Evolutionary conservation across 2,329 filamentous ascomycete genomes (phyloP).

Genomic region (Lasiodiplodia gonubiensis): DNA sequence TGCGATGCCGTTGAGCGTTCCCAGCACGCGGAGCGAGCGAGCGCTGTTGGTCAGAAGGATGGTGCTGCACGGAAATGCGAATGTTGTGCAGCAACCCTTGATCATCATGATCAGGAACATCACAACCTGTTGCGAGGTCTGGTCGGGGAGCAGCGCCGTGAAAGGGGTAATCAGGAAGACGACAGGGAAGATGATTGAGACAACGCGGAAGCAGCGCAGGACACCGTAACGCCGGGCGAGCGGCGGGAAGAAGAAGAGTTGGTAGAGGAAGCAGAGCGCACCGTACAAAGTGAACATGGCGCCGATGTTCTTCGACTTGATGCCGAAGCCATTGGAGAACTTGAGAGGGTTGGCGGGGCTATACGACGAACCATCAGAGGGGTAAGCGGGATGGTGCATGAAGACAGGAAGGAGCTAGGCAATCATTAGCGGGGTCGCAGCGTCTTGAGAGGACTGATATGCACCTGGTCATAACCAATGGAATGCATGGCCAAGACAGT

Average conservation of each 20-base stretch:
- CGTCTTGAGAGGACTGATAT: neutral
- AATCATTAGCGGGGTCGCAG: constrained; percentile 5
- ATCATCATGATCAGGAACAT: constrained; percentile 72
- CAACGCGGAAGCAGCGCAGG: constrained; percentile 72
- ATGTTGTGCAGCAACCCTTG: constrained; percentile 77
- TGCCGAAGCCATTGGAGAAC: constrained; percentile 82
- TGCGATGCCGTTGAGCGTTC: constrained; percentile 89
- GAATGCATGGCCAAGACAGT: constrained; percentile 81
- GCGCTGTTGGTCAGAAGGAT: constrained; percentile 92
- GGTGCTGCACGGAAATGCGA: constrained; percentile 87
- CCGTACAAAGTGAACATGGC: constrained; percentile 85
- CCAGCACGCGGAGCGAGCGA: constrained; percentile 74
- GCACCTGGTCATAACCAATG: constrained; percentile 78
- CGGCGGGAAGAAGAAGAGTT: constrained; percentile 84
- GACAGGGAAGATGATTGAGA: constrained; percentile 71
- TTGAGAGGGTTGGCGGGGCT: constrained; percentile 71
- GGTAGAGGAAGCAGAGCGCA: constrained; percentile 76
- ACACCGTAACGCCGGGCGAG: constrained; percentile 76
- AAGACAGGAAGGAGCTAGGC: constrained; percentile 77
- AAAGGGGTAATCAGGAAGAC: constrained; percentile 85
- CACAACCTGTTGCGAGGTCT: constrained; percentile 59
- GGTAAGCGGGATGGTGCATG: constrained; percentile 73
- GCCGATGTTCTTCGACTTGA: constrained; percentile 76
- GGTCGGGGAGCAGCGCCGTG: constrained; percentile 66
- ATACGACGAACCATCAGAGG: constrained; percentile 9